A percentile compares a stretch with the other conserved stretches of the same genome.
Conservation (phyloP, 1,284 basidiomycete genomes). For the Pyrrhoderma lamaoense region DNA sequence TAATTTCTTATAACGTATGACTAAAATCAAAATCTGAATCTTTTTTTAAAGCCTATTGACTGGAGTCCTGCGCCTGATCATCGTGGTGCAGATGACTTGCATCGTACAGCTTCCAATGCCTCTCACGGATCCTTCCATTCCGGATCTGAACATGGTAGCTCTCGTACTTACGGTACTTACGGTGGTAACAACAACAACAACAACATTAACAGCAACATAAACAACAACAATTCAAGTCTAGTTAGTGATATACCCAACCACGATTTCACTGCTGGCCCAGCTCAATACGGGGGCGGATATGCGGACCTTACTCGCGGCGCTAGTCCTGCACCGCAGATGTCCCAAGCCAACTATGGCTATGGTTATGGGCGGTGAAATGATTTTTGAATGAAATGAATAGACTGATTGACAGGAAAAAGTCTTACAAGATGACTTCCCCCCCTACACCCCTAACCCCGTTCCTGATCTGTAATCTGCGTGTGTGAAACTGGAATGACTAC, state of each 20-base stretch:
- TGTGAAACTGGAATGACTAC: too few species aligned
- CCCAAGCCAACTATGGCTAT: slow-evolving; percentile 39
- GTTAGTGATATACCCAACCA: slow-evolving; percentile 53
- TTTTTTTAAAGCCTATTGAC: slow-evolving; percentile 73
- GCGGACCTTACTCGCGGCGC: slow-evolving; percentile 68
- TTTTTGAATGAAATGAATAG: too few species aligned
- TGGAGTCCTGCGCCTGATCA: slow-evolving; percentile 61
- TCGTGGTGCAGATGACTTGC: slow-evolving; percentile 32
- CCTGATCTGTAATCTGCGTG: too few species aligned
- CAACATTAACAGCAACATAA: slow-evolving; percentile 16
- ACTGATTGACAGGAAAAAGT: too few species aligned
- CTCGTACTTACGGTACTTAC: slow-evolving; percentile 23
- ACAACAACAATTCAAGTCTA: slow-evolving; percentile 13
- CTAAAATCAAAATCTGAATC: not conserved
- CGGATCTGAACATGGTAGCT: slow-evolving; percentile 37
- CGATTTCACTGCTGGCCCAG: slow-evolving; percentile 71
- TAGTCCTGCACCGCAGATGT: slow-evolving; percentile 58
- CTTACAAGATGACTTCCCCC: too few species aligned
- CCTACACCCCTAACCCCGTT: too few species aligned
- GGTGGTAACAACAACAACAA: slow-evolving; percentile 22
- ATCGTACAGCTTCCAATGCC: slow-evolving; percentile 47
- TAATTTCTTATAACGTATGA: not conserved
- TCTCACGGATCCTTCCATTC: slow-evolving; percentile 62
- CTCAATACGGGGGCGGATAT: slow-evolving; percentile 60
- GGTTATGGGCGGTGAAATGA: slow-evolving; percentile 12